Evolutionary conservation across 768 basidiomycete species (phyloP).

Genomic region (Dioszegia crocea): DNA sequence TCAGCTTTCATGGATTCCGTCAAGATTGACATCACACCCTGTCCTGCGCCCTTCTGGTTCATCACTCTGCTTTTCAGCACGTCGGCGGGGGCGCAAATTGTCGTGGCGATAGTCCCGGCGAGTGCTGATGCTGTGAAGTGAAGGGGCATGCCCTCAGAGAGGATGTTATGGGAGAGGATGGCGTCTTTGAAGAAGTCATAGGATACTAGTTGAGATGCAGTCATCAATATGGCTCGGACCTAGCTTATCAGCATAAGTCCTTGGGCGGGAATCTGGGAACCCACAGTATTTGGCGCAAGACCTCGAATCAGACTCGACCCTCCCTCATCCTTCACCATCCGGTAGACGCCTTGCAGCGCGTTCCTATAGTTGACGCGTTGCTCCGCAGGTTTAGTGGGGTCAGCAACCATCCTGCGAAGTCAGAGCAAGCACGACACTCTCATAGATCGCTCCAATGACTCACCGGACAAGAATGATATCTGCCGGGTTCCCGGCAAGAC

Average conservation of each 20-base stretch:
- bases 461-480: constrained; percentile 39
- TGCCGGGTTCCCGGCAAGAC: constrained; percentile 45
- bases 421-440: neutral
- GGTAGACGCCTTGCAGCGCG: constrained; percentile 40
- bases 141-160: constrained; percentile 41
- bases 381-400: constrained; percentile 38
- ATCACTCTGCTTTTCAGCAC: constrained; percentile 46
- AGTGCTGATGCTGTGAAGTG: constrained; percentile 43
- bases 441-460: neutral
- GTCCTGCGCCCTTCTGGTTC: constrained; percentile 26
- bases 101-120: constrained; percentile 48
- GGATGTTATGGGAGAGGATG: constrained; percentile 26
- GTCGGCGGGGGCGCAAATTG: constrained; percentile 48
- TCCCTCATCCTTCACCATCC: constrained; percentile 44
- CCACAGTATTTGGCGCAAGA: constrained; percentile 41
- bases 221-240: constrained; percentile 49
- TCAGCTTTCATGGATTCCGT: constrained; percentile 30
- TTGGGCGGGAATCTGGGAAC: constrained; percentile 7
- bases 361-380: constrained; percentile 41
- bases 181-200: constrained; percentile 48
- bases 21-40: constrained; percentile 25
- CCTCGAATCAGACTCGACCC: constrained; percentile 31
- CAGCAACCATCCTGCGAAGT: constrained; percentile 41
- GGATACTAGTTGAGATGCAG: constrained; percentile 44
- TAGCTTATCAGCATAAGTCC: neutral